Evolutionary conservation across 768 basidiomycete species (phyloP), one percentile per base, ranked within the genome.

Genomic region (Termitomyces sp.): DNA sequence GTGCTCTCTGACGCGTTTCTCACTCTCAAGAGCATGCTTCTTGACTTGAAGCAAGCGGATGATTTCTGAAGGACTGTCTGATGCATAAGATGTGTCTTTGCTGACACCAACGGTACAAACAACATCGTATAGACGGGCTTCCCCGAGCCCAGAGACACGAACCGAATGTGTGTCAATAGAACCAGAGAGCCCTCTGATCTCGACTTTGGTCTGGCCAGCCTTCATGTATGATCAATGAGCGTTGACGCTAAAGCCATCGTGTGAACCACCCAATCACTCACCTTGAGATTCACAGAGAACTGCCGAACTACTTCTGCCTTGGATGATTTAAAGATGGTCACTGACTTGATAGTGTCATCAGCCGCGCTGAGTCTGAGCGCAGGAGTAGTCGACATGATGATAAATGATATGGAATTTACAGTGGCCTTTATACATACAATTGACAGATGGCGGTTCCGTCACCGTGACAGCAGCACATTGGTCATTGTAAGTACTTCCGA

Each of bases 261-360:
- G 33, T 3, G 41, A 58, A 34, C 9, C 39, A 22, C 9, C 20
- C 16, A n/a, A 8, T 37, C 8, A 48, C 24, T 46, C 68, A 84
- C 84, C 73, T 80, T 67, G 12, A 86, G 75, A 10, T 75, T 67
- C 4, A 84, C 53, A 0, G 71, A 60, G 67, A 85, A 83, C 0
- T 71, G 71, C 9, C 84, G 77, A 41, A 81, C 79, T 20, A 87
- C 69, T 63, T 87, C 82, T 1, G 84, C 85, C 56, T 77, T 80
- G 54, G 70, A 70, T 7, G 80, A 81, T 66, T 80, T 82, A 70
- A 82, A 83, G 37, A 86, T 72, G 0, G 82, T 84, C 1, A 83
- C 81, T 10, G 81, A 77, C 59, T 81, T 78, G 61, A 86, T 76
- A 1, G 79, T 67, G 53, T 75, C 69, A 0, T 79, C 75, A 16